Evolutionary conservation across 2,329 filamentous ascomycete genomes (phyloP).

Genomic region (Nothophoma quercina): DNA sequence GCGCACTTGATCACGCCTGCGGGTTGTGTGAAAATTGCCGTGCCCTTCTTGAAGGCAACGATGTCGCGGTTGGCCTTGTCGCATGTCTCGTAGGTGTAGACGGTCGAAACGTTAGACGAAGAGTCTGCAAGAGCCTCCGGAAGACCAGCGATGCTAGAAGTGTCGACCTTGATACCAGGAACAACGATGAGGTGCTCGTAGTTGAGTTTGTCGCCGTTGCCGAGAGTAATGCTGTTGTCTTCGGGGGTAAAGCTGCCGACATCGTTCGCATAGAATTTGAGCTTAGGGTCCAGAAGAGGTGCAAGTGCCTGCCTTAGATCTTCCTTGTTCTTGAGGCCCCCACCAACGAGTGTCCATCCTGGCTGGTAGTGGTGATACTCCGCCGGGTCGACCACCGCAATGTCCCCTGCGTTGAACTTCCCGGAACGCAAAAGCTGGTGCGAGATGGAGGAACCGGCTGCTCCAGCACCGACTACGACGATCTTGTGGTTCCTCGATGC

Average conservation of each 20-base stretch:
- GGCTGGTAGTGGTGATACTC: conserved; percentile 73
- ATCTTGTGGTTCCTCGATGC: conserved; percentile 64
- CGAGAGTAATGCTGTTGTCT: conserved; percentile 64
- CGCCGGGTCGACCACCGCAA: conserved; percentile 70
- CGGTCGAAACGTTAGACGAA: conserved; percentile 45
- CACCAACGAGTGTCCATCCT: conserved; percentile 74
- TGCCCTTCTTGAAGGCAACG: conserved; percentile 42
- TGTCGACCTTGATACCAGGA: conserved; percentile 53
- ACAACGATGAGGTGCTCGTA: conserved; percentile 72
- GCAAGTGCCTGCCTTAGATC: conserved; percentile 62
- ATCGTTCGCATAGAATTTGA: conserved; percentile 65
- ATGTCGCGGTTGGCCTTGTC: conserved; percentile 48
- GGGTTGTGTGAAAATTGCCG: conserved; percentile 51
- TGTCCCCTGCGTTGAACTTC: conserved; percentile 65
- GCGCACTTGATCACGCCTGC: conserved; percentile 52
- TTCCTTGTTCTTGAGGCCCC: conserved; percentile 69
- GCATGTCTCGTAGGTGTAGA: conserved; percentile 50
- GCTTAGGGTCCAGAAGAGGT: conserved; percentile 64
- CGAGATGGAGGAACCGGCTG: conserved; percentile 70
- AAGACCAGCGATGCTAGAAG: conserved; percentile 40
- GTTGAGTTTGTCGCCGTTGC: conserved; percentile 62
- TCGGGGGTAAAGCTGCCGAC: conserved; percentile 63
- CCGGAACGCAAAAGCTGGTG: conserved; percentile 71
- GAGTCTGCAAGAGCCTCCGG: conserved; percentile 48
- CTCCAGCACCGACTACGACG: conserved; percentile 71